A percentile compares a stretch with the other conserved stretches of the same genome.
These are phyloP conservation scores for Trichoderma sp. DNA, from an alignment of 2,329 filamentous ascomycete species.

Conservation along the genomic window DNA sequence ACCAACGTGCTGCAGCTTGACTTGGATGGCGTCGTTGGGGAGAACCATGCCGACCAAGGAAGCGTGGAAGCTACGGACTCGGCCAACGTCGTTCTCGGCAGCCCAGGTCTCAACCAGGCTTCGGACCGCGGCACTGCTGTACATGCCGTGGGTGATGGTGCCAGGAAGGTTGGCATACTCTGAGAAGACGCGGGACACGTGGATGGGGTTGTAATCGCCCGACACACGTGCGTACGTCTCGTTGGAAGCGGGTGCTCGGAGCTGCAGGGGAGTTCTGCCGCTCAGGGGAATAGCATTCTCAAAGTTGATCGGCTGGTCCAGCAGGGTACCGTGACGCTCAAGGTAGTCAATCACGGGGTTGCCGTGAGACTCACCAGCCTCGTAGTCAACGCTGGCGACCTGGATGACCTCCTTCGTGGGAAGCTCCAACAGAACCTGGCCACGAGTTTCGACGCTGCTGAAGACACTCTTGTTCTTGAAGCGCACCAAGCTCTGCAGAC, in stretches of 20 bases:
- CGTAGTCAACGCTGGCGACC: slow-evolving; percentile 95
- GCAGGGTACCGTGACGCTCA: slow-evolving; percentile 81
- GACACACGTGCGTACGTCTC: slow-evolving; percentile 98
- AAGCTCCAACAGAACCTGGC: slow-evolving; percentile 88
- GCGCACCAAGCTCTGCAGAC: slow-evolving; percentile 82
- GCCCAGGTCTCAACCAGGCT: slow-evolving; percentile 98
- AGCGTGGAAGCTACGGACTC: slow-evolving; percentile 95
- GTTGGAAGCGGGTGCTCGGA: slow-evolving; percentile 92
- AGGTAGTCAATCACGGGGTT: slow-evolving; percentile 98
- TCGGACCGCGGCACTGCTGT: slow-evolving; percentile 93
- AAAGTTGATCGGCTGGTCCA: slow-evolving; percentile 95
- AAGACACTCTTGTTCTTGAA: slow-evolving; percentile 96
- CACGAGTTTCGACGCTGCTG: slow-evolving; percentile 85
- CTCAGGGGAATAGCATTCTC: slow-evolving; percentile 96
- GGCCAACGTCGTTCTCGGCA: slow-evolving; percentile 96
- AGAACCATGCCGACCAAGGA: slow-evolving; percentile 98
- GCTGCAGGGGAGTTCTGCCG: slow-evolving; percentile 81
- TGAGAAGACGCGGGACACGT: slow-evolving; percentile 95
- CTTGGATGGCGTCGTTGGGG: slow-evolving; percentile 90
- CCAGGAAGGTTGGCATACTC: slow-evolving; percentile 93
- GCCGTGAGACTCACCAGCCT: slow-evolving; percentile 84
- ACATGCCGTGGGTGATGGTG: slow-evolving; percentile 99
- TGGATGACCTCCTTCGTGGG: slow-evolving; percentile 97
- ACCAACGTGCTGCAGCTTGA: slow-evolving; percentile 92
- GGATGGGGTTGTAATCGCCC: slow-evolving; percentile 97